A percentile compares a stretch with the other conserved stretches of the same genome.
Evolutionary conservation across 495 filamentous ascomycete species (phyloP).

Genomic region (Trichoderma erinaceum): DNA sequence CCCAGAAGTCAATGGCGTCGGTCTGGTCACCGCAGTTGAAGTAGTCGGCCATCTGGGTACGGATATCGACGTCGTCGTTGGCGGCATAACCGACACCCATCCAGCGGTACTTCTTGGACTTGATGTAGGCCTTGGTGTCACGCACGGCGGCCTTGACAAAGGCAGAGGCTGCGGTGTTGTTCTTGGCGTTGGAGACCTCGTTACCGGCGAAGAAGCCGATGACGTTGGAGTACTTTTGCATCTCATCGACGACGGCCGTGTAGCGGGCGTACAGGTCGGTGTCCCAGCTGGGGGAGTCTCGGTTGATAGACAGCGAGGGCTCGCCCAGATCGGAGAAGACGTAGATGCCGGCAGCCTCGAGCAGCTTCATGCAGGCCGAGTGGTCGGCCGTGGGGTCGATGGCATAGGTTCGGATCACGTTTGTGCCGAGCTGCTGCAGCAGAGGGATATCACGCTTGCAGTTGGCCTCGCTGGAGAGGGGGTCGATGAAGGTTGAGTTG

Average conservation of each 20-base stretch:
- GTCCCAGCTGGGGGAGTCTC: conserved; percentile 70
- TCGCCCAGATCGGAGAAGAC: conserved; percentile 83
- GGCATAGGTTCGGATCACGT: conserved; percentile 89
- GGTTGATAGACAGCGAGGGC: conserved; percentile 75
- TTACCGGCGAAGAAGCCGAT: conserved; percentile 97
- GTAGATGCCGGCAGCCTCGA: conserved; percentile 87
- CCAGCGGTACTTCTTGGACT: conserved; percentile 62
- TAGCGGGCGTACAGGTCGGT: conserved; percentile 70
- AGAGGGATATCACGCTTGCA: conserved; percentile 83
- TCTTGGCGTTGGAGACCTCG: conserved; percentile 81
- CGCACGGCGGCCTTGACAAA: conserved; percentile 96
- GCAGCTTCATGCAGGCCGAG: conserved; percentile 72
- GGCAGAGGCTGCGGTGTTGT: conserved; percentile 78
- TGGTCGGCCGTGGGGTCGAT: conserved; percentile 77
- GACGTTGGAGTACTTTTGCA: conserved; percentile 75
- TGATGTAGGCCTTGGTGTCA: conserved; percentile 91
- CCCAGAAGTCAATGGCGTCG: conserved; percentile 86
- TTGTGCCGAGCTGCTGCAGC: conserved; percentile 70
- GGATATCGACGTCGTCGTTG: conserved; percentile 80
- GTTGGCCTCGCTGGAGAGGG: conserved; percentile 59
- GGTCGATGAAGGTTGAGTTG: conserved; percentile 49
- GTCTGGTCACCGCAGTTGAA: conserved; percentile 75
- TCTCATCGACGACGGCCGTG: conserved; percentile 71
- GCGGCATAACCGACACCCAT: conserved; percentile 94
- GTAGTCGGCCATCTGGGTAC: conserved; percentile 72